Percentiles rank a stretch among this genome's conserved stretches.
Evolutionary conservation across 129 eudicot species (phyloP).

Genomic region (Silybum marianum): DNA sequence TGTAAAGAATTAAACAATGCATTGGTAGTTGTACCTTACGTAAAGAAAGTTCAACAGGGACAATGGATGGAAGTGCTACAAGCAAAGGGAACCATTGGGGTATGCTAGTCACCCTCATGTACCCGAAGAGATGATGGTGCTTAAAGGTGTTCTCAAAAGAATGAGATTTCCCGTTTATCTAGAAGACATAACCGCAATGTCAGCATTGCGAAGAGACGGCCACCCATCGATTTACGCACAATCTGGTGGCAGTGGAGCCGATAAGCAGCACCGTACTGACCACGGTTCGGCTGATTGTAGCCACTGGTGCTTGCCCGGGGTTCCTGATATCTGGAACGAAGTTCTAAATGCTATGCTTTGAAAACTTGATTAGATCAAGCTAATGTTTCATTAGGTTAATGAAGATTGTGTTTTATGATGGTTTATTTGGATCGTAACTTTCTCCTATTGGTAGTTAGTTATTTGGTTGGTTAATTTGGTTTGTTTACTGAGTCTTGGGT

Average conservation of each 20-base stretch:
- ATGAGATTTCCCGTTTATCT: conserved; percentile 76
- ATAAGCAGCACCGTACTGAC: conserved; percentile 36
- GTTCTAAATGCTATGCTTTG: conserved; percentile 62
- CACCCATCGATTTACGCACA: conserved; percentile 78
- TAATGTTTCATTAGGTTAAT: conserved; percentile 7
- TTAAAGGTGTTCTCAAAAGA: conserved; percentile 56
- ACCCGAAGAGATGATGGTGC: conserved; percentile 59
- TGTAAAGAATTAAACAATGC: neutral
- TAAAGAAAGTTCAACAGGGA: conserved; percentile 44
- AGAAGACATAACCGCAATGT: conserved; percentile 68
- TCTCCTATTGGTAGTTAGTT: neutral
- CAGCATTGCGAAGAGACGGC: conserved; percentile 69
- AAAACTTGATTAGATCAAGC: neutral
- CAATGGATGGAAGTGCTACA: conserved; percentile 83
- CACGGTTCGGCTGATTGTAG: conserved; percentile 71
- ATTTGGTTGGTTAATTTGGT: neutral
- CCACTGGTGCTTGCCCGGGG: conserved; percentile 96
- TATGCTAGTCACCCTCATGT: conserved; percentile 67
- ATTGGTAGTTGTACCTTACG: conserved; percentile 4
- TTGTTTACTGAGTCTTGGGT: neutral
- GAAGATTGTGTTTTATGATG: neutral
- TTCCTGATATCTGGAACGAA: conserved; percentile 90
- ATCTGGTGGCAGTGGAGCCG: conserved; percentile 37
- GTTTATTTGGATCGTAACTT: conserved; percentile 21
- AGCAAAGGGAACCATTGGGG: conserved; percentile 62